Percentiles rank a stretch among this genome's conserved stretches.
phyloP scores from a whole-genome alignment of 495 filamentous ascomycete species.

The Elaphomyces granulatus region DNA sequence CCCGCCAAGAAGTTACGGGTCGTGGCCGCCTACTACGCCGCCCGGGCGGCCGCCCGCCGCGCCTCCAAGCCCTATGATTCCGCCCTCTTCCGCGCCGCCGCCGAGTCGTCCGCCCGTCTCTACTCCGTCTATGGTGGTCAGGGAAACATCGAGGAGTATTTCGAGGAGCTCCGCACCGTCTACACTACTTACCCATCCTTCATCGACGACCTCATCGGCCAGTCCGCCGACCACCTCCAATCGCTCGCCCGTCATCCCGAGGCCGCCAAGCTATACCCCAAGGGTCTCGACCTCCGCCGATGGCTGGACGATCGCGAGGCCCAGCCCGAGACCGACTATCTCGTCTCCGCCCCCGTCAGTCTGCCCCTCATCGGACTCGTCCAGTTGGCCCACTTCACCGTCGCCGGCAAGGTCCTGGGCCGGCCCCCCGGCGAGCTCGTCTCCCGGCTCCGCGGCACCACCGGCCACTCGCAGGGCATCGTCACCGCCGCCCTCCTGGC shows the following conservation, averaged over 20 bases:
- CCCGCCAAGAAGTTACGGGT: slow-evolving; percentile 77
- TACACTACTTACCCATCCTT: slow-evolving; percentile 84
- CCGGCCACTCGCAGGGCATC: slow-evolving; percentile 94
- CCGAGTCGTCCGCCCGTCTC: slow-evolving; percentile 59
- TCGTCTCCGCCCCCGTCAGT: slow-evolving; percentile 94
- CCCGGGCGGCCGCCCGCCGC: slow-evolving; percentile 66
- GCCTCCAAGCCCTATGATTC: slow-evolving; percentile 82
- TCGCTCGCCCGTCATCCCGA: slow-evolving; percentile 70
- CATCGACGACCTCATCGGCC: slow-evolving; percentile 65
- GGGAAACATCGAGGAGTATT: slow-evolving; percentile 98
- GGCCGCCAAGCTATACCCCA: slow-evolving; percentile 88
- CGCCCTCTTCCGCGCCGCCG: slow-evolving; percentile 76
- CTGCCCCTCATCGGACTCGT: slow-evolving; percentile 92
- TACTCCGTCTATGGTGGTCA: slow-evolving; percentile 97
- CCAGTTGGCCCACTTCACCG: slow-evolving; percentile 83
- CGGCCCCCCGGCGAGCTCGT: slow-evolving; percentile 73
- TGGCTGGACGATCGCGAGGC: slow-evolving; percentile 81
- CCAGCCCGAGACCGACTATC: slow-evolving; percentile 88
- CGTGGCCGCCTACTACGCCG: slow-evolving; percentile 78
- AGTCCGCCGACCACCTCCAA: slow-evolving; percentile 69
- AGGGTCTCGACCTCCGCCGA: slow-evolving; percentile 82
- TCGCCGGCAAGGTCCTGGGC: slow-evolving; percentile 82
- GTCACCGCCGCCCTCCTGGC: slow-evolving; percentile 89
- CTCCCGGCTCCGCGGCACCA: slow-evolving; percentile 69
- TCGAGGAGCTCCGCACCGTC: slow-evolving; percentile 85